phyloP scores from a whole-genome alignment of 306 rosid species.

The Bauhinia variegata region DNA sequence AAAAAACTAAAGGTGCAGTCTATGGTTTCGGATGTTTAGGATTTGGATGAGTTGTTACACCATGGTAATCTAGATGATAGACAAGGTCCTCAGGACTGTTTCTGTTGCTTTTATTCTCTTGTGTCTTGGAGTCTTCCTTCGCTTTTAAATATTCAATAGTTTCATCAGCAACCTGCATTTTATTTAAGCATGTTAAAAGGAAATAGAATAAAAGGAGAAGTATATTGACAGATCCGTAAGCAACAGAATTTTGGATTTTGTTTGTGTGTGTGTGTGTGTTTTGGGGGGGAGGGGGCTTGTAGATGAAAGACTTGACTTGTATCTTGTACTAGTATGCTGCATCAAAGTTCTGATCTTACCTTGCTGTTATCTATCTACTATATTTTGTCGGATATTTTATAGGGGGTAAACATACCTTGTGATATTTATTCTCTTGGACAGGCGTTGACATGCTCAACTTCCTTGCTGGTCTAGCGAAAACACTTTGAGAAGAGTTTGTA shows the following conservation, averaged over 20 bases:
- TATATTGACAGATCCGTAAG: conserved; percentile 11
- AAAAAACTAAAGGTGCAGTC: conserved; percentile 39
- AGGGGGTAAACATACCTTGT: conserved; percentile 29
- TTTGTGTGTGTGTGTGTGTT: too few species aligned
- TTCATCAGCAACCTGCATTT: conserved; percentile 62
- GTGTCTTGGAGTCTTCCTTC: conserved; percentile 43
- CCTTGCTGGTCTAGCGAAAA: conserved; percentile 36
- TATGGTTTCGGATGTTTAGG: conserved; percentile 83
- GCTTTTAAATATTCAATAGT: conserved; percentile 34
- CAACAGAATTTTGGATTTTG: too few species aligned
- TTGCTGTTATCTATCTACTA: not conserved
- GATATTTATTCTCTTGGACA: conserved; percentile 18
- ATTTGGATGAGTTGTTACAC: conserved; percentile 91
- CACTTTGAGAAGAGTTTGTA: conserved; percentile 41
- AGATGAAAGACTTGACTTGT: conserved; percentile 12
- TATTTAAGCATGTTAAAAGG: conserved; percentile 27
- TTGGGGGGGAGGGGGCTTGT: conserved; percentile 5
- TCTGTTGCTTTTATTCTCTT: conserved; percentile 40
- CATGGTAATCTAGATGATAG: conserved; percentile 86
- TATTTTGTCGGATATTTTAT: conserved; percentile 12
- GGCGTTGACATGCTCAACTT: conserved; percentile 49
- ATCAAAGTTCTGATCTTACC: conserved; percentile 18
- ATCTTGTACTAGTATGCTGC: conserved; percentile 15
- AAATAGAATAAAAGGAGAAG: conserved; percentile 23
- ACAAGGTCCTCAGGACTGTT: conserved; percentile 50